phyloP scores from a whole-genome alignment of 1,284 basidiomycete genomes.

The Ustilago tritici region DNA sequence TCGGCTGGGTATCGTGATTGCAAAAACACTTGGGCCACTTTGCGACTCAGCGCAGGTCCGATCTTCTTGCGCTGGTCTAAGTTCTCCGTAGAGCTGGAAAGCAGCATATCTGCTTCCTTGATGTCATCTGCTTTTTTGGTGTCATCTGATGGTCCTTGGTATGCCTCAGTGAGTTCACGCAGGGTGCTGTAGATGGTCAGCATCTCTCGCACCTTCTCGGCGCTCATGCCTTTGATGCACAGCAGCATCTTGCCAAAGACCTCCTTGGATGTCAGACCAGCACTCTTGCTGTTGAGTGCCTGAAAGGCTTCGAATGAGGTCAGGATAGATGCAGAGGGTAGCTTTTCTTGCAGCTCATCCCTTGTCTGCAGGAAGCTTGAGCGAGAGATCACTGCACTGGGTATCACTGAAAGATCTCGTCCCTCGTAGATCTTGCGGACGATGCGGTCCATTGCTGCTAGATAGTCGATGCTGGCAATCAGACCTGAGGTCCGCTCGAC shows the following conservation, averaged over 20 bases:
- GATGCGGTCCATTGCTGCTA: constrained; percentile 72
- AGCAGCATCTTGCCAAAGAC: constrained; percentile 73
- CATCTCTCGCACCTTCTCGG: constrained; percentile 72
- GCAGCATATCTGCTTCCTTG: constrained; percentile 23
- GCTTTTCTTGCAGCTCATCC: constrained; percentile 67
- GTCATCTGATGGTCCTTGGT: constrained; percentile 53
- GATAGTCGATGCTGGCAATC: constrained; percentile 73
- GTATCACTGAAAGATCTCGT: constrained; percentile 71
- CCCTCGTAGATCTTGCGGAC: constrained; percentile 70
- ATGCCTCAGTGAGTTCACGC: constrained; percentile 70
- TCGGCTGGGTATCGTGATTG: constrained; percentile 26
- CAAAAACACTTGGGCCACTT: constrained; percentile 42
- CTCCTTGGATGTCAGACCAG: constrained; percentile 71
- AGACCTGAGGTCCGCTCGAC: constrained; percentile 73
- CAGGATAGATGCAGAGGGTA: constrained; percentile 69
- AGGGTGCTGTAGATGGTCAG: constrained; percentile 73
- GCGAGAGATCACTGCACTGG: constrained; percentile 70
- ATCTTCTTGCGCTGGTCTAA: constrained; percentile 53
- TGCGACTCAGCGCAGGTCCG: constrained; percentile 47
- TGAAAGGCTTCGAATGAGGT: constrained; percentile 72
- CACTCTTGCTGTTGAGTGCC: constrained; percentile 73
- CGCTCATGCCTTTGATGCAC: constrained; percentile 73
- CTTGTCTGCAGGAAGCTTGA: constrained; percentile 69
- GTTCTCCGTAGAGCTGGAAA: constrained; percentile 28
- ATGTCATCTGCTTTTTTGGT: constrained; percentile 19